Evolutionary conservation across 495 filamentous ascomycete species (phyloP).

Genomic region (Coniosporium apollinis): DNA sequence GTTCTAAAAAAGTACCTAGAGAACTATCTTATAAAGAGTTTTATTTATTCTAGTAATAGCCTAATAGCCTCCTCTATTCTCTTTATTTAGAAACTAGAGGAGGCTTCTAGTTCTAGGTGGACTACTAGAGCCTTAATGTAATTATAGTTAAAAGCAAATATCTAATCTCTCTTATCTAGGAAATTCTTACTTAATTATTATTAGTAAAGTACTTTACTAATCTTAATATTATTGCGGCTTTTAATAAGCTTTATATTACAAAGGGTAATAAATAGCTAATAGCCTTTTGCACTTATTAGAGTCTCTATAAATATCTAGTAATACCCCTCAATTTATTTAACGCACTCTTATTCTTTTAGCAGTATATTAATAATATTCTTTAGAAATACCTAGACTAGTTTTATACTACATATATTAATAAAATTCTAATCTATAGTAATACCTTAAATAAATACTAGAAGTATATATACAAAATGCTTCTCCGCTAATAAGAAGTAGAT

Average conservation of each 20-base stretch:
- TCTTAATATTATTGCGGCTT: constrained; percentile 7
- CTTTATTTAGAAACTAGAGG: constrained; percentile 7
- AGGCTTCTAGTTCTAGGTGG: constrained; percentile 6
- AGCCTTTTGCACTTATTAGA: constrained; percentile 3
- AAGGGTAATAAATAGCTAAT: constrained; percentile 5
- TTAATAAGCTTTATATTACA: constrained; percentile 5
- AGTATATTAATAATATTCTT: constrained; percentile 14
- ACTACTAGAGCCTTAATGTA: constrained; percentile 4
- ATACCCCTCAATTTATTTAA: constrained; percentile 8
- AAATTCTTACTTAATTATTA: neutral
- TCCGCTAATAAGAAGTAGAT: constrained; percentile 1
- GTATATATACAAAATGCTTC: constrained; percentile 6
- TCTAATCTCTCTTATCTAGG: constrained; percentile 2
- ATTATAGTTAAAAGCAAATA: constrained; percentile 7
- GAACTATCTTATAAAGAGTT: constrained; percentile 6
- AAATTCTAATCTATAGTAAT: constrained; percentile 13
- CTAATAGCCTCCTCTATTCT: constrained; percentile 3
- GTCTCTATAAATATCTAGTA: constrained; percentile 6
- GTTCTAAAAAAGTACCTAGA: constrained; percentile 7
- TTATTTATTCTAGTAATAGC: constrained; percentile 2
- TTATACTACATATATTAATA: constrained; percentile 9
- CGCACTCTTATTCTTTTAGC: constrained; percentile 7
- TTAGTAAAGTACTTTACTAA: constrained; percentile 5
- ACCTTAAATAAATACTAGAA: constrained; percentile 6
- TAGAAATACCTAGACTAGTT: constrained; percentile 7